Evolutionary conservation across 371 early-diverging fungal species (phyloP).

Genomic region (Mucor velutinosus): DNA sequence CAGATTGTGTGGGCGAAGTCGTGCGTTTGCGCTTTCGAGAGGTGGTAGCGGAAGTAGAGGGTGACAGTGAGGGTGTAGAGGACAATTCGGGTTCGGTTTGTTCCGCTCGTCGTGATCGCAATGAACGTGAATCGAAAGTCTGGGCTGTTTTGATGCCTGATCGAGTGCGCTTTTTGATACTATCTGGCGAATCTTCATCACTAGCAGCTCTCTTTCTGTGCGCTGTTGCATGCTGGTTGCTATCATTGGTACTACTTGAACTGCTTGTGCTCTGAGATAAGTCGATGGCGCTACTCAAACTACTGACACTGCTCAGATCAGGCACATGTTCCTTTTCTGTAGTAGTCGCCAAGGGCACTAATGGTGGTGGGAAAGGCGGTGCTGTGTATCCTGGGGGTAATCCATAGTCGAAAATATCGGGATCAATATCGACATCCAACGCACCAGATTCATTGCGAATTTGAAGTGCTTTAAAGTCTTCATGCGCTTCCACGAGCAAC

Average conservation of each 20-base stretch:
- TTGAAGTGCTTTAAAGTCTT: slow-evolving; percentile 41
- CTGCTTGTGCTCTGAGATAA: neutral
- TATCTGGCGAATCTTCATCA: neutral
- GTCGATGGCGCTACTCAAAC: neutral
- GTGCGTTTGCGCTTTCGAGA: neutral
- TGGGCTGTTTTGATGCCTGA: neutral
- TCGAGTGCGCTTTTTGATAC: neutral
- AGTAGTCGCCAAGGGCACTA: neutral
- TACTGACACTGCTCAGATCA: neutral
- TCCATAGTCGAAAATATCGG: slow-evolving; percentile 56
- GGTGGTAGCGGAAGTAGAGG: neutral
- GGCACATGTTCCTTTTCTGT: neutral
- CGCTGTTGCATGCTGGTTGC: neutral
- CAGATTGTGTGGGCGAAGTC: neutral
- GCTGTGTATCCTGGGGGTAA: neutral
- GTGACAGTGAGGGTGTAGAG: neutral
- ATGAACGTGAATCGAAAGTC: neutral
- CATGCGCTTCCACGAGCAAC: slow-evolving; percentile 40
- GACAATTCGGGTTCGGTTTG: neutral
- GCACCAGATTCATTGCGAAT: slow-evolving; percentile 49
- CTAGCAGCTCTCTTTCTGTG: neutral
- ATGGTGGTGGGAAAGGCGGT: neutral
- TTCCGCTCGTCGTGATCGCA: neutral
- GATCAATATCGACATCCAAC: slow-evolving; percentile 49
- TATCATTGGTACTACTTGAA: neutral